Conservation (phyloP, 768 basidiomycete species). For the Leccinellum luteum region DNA sequence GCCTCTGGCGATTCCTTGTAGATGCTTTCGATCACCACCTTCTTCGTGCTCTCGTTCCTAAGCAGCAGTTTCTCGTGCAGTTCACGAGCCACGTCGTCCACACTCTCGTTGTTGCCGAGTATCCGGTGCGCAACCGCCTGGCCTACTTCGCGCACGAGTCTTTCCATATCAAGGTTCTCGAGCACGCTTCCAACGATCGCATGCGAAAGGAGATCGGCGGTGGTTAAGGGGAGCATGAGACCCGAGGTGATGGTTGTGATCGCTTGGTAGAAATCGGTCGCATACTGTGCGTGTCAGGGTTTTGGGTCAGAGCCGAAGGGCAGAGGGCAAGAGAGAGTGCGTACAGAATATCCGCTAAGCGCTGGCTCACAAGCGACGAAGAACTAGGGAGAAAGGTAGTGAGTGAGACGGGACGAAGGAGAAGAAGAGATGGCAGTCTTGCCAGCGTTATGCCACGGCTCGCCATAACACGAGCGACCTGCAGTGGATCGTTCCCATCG, state of each 20-base stretch:
- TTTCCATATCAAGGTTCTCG: constrained; percentile 98
- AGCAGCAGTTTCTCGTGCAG: constrained; percentile 88
- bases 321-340: constrained; percentile 26
- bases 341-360: constrained; percentile 84
- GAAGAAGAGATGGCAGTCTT: constrained; percentile 28
- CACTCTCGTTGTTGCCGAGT: constrained; percentile 89
- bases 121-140: constrained; percentile 90
- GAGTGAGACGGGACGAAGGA: background rate
- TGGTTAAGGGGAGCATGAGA: constrained; percentile 93
- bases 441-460: constrained; percentile 87
- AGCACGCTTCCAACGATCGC: constrained; percentile 96
- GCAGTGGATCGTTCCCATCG: constrained; percentile 88
- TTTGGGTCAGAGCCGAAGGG: constrained; percentile 13
- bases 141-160: constrained; percentile 92
- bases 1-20: constrained; percentile 91
- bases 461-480: constrained; percentile 87
- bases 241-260: constrained; percentile 92
- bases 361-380: constrained; percentile 99
- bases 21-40: constrained; percentile 93
- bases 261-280: constrained; percentile 93
- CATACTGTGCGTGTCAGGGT: constrained; percentile 52
- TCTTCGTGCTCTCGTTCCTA: constrained; percentile 95
- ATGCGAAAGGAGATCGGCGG: constrained; percentile 90
- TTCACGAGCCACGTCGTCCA: constrained; percentile 94
- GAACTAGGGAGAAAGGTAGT: constrained; percentile 53